Conservation (phyloP, 1,139 yeast species). For the Yamadazyma atlantica region DNA sequence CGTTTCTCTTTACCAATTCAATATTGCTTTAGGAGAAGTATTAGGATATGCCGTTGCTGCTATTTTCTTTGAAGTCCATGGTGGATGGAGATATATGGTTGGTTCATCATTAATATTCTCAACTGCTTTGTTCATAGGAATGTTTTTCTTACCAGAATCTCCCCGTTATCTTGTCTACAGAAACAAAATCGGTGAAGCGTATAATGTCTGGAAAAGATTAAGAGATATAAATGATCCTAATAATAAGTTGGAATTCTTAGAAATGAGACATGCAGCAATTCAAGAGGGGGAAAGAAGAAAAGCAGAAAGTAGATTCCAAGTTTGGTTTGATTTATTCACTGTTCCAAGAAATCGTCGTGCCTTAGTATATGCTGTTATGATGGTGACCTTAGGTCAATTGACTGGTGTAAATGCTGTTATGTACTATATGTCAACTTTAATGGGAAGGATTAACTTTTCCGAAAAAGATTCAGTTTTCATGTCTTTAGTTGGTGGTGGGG, state of each 20-base stretch:
- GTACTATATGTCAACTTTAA: constrained; percentile 56
- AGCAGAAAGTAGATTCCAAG: constrained; percentile 25
- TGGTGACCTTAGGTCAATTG: constrained; percentile 58
- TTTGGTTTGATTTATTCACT: constrained; percentile 49
- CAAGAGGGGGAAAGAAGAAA: constrained; percentile 27
- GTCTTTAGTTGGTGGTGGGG: constrained; percentile 65
- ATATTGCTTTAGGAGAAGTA: constrained; percentile 57
- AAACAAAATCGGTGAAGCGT: constrained; percentile 50
- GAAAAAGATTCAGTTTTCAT: constrained; percentile 47
- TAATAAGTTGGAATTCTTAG: constrained; percentile 52
- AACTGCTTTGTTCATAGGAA: constrained; percentile 45
- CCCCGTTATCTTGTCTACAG: constrained; percentile 55
- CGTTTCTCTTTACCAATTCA: constrained; percentile 55
- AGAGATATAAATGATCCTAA: constrained; percentile 41
- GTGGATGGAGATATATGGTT: constrained; percentile 60
- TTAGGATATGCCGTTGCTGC: constrained; percentile 57
- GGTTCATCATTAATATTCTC: constrained; percentile 61
- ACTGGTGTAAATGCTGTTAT: constrained; percentile 58
- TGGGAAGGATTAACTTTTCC: constrained; percentile 46
- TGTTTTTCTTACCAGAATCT: constrained; percentile 49
- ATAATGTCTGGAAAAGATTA: constrained; percentile 54
- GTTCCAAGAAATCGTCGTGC: constrained; percentile 60
- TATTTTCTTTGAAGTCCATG: constrained; percentile 53
- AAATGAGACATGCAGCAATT: constrained; percentile 34
- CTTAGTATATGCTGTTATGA: constrained; percentile 51